A percentile compares a stretch with the other conserved stretches of the same genome.
Evolutionary conservation across 1,139 yeast species (phyloP).

Genomic region (Zygoascus meyerae): DNA sequence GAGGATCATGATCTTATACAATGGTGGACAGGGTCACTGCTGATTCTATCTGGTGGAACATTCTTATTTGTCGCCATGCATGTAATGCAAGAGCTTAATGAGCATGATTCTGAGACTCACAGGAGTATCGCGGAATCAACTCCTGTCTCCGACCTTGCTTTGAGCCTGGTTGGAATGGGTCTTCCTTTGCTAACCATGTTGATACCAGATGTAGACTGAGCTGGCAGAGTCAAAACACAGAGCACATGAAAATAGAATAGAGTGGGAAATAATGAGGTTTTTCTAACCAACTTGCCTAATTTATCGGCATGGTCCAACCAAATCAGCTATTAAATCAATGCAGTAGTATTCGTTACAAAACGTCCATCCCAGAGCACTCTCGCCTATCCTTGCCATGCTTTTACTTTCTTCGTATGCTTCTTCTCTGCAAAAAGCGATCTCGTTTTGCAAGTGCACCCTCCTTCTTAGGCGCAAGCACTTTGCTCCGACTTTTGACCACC

Average conservation of each 20-base stretch:
- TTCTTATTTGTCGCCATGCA: constrained; percentile 67
- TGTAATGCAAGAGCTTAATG: constrained; percentile 42
- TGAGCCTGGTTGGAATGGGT: constrained; percentile 31
- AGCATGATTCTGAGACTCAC: not conserved
- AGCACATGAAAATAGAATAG: too few species aligned
- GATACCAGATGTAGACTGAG: constrained; percentile 27
- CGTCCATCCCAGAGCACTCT: too few species aligned
- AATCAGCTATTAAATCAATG: too few species aligned
- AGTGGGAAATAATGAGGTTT: too few species aligned
- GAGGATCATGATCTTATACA: constrained; percentile 27
- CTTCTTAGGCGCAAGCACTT: constrained; percentile 13
- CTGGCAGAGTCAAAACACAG: too few species aligned
- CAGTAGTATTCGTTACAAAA: too few species aligned
- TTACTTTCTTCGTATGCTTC: constrained; percentile 11
- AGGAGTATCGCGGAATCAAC: constrained; percentile 18
- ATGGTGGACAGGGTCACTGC: constrained; percentile 46
- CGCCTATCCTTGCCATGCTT: not conserved
- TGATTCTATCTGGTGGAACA: constrained; percentile 66
- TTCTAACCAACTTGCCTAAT: too few species aligned
- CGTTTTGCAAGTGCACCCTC: constrained; percentile 9
- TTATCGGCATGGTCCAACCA: too few species aligned
- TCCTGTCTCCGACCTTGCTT: constrained; percentile 17
- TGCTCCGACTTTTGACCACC: constrained; percentile 10
- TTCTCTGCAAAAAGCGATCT: constrained; percentile 13
- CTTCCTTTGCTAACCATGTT: constrained; percentile 31